phyloP scores from a whole-genome alignment of 2,329 filamentous ascomycete genomes.

The Biscogniauxia sp. region DNA sequence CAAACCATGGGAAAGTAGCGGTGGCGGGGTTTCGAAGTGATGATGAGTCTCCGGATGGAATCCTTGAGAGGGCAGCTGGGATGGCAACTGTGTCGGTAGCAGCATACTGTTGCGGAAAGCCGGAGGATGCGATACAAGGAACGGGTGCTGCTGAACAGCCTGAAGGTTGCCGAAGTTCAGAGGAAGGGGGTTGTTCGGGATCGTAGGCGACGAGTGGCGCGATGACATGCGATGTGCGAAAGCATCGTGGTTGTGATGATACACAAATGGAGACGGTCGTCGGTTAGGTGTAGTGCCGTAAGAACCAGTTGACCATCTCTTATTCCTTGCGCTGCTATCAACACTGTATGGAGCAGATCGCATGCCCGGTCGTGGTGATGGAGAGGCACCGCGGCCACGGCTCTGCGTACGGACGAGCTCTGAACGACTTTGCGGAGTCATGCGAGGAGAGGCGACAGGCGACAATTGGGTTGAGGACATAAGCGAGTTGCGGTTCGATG shows the following conservation, averaged over 20 bases:
- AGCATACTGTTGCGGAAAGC: slow-evolving; percentile 60
- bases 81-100: slow-evolving; percentile 44
- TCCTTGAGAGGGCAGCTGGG: slow-evolving; percentile 50
- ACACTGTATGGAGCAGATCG: slow-evolving; percentile 70
- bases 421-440: slow-evolving; percentile 59
- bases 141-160: slow-evolving; percentile 54
- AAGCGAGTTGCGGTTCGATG: slow-evolving; percentile 66
- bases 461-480: slow-evolving; percentile 71
- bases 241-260: slow-evolving; percentile 59
- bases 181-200: slow-evolving; percentile 47
- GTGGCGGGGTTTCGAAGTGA: slow-evolving; percentile 58
- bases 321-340: slow-evolving; percentile 61
- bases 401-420: slow-evolving; percentile 64
- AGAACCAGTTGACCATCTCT: slow-evolving; percentile 77
- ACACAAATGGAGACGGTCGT: slow-evolving; percentile 60
- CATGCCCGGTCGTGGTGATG: slow-evolving; percentile 66
- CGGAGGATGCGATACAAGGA: slow-evolving; percentile 51
- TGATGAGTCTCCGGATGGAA: slow-evolving; percentile 50
- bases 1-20: slow-evolving; percentile 67
- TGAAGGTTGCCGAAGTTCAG: slow-evolving; percentile 56
- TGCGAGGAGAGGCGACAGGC: slow-evolving; percentile 67
- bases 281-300: slow-evolving; percentile 58
- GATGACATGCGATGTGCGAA: slow-evolving; percentile 58
- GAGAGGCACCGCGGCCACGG: slow-evolving; percentile 64
- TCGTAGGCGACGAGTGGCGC: slow-evolving; percentile 50